Evolutionary conservation across 1,284 basidiomycete genomes (phyloP).

Genomic region (Athelia sp.): DNA sequence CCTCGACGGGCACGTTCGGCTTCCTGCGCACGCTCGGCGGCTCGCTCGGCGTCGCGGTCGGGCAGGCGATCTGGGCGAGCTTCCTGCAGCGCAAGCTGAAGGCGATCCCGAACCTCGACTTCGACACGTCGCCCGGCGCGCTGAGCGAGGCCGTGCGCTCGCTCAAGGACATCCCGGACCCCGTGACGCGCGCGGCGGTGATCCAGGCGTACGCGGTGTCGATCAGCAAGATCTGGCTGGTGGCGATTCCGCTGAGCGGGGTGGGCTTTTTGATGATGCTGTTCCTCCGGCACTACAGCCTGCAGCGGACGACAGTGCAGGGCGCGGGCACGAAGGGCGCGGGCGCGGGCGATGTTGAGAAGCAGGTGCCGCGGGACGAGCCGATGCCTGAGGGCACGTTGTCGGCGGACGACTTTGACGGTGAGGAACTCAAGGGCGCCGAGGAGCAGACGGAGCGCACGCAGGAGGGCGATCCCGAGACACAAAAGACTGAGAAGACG

Average conservation of each 20-base stretch:
- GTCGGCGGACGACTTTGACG: too few relatives aligned
- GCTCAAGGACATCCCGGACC: slow-evolving; percentile 54
- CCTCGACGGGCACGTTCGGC: slow-evolving; percentile 33
- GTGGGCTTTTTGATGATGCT: slow-evolving; percentile 52
- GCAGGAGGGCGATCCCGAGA: too few relatives aligned
- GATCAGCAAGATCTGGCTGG: slow-evolving; percentile 70
- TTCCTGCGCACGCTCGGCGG: slow-evolving; percentile 68
- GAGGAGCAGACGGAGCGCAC: too few relatives aligned
- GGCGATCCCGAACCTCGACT: slow-evolving; percentile 38
- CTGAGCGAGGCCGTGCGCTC: slow-evolving; percentile 52
- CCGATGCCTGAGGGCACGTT: too few relatives aligned
- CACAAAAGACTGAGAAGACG: too few relatives aligned
- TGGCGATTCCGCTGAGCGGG: slow-evolving; percentile 58
- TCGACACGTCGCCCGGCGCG: slow-evolving; percentile 47
- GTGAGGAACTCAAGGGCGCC: too few relatives aligned
- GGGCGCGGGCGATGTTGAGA: slow-evolving; percentile 8
- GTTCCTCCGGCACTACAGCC: slow-evolving; percentile 58
- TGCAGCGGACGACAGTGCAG: slow-evolving; percentile 50
- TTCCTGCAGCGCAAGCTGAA: slow-evolving; percentile 46
- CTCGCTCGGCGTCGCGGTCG: slow-evolving; percentile 69
- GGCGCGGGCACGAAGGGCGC: slow-evolving; percentile 15
- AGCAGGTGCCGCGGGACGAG: background rate
- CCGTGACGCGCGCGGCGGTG: slow-evolving; percentile 40
- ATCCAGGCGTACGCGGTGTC: slow-evolving; percentile 68
- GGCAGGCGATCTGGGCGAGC: slow-evolving; percentile 64